phyloP scores from a whole-genome alignment of 768 basidiomycete species.

The Holtermanniella nyarrowii region DNA sequence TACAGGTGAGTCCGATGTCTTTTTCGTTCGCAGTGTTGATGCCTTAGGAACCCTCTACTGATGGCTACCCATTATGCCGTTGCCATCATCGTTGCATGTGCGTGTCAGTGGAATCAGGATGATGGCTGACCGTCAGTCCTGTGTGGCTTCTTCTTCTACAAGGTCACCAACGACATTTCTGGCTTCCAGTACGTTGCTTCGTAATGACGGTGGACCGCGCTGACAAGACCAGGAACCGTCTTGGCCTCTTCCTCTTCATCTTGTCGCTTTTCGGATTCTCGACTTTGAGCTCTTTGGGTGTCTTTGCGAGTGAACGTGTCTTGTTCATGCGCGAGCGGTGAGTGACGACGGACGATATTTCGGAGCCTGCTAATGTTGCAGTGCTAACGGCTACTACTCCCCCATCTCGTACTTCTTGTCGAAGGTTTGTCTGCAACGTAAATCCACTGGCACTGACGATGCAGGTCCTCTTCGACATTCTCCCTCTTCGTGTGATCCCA shows the following conservation, averaged over 20 bases:
- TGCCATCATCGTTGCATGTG: slow-evolving; percentile 71
- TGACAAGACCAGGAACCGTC: slow-evolving; percentile 32
- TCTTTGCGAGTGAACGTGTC: slow-evolving; percentile 91
- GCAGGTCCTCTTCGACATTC: slow-evolving; percentile 87
- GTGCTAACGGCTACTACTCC: slow-evolving; percentile 95
- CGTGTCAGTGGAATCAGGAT: too few species aligned
- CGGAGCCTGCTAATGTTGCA: slow-evolving; percentile 33
- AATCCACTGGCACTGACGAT: background rate
- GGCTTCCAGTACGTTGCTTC: slow-evolving; percentile 83
- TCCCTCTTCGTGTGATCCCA: slow-evolving; percentile 87
- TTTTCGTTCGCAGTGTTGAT: background rate
- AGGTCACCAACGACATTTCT: slow-evolving; percentile 83
- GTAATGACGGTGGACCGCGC: background rate
- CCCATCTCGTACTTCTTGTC: slow-evolving; percentile 93
- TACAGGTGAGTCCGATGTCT: slow-evolving; percentile 49
- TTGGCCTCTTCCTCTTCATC: slow-evolving; percentile 93
- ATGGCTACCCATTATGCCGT: slow-evolving; percentile 82
- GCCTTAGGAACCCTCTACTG: slow-evolving; percentile 64
- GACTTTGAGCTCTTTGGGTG: slow-evolving; percentile 79
- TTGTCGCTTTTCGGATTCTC: slow-evolving; percentile 96
- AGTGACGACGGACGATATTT: slow-evolving; percentile 13
- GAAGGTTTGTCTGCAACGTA: slow-evolving; percentile 49
- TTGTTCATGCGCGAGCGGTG: slow-evolving; percentile 97
- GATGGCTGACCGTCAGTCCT: slow-evolving; percentile 52
- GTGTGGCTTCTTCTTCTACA: slow-evolving; percentile 86